Conservation (phyloP, 352 stramenopile species). For the Phytophthora ohioensis region DNA sequence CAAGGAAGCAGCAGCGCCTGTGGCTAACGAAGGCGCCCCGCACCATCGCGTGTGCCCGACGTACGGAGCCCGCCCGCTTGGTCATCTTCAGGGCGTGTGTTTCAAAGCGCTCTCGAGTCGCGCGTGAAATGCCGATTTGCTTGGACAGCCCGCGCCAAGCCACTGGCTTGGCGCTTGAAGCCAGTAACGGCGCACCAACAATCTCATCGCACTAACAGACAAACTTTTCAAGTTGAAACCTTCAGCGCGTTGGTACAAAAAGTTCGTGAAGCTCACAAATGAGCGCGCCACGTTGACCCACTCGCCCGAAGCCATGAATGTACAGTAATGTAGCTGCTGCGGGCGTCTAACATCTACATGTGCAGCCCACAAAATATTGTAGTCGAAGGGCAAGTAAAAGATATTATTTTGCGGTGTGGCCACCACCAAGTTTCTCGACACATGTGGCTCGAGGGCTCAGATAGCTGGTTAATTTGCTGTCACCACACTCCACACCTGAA, state of each 20-base stretch:
- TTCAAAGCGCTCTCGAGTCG: neutral
- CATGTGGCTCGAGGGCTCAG: slow-evolving; percentile 19
- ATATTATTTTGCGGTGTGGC: slow-evolving; percentile 14
- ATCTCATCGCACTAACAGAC: slow-evolving; percentile 28
- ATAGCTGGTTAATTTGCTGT: slow-evolving; percentile 33
- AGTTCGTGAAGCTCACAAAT: slow-evolving; percentile 13
- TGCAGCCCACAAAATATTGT: neutral
- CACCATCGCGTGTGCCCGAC: slow-evolving; percentile 27
- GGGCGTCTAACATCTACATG: neutral
- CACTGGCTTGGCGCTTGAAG: neutral
- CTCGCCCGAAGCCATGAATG: slow-evolving; percentile 7
- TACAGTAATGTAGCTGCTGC: neutral
- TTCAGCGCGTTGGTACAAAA: neutral
- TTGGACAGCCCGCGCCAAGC: slow-evolving; percentile 25
- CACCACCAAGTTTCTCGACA: slow-evolving; percentile 16
- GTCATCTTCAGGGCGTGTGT: slow-evolving; percentile 35
- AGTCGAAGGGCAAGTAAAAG: neutral
- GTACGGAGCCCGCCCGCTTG: slow-evolving; percentile 26
- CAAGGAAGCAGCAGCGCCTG: slow-evolving; percentile 5
- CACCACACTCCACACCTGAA: slow-evolving; percentile 27
- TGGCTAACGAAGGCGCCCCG: slow-evolving; percentile 16
- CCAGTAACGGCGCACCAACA: slow-evolving; percentile 7
- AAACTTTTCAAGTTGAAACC: slow-evolving; percentile 13
- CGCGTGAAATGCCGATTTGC: slow-evolving; percentile 15
- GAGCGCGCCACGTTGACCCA: slow-evolving; percentile 15